Percentiles rank a stretch among this genome's conserved stretches.
phyloP scores from a whole-genome alignment of 2,329 filamentous ascomycete genomes.

The Cladorrhinum sp. region DNA sequence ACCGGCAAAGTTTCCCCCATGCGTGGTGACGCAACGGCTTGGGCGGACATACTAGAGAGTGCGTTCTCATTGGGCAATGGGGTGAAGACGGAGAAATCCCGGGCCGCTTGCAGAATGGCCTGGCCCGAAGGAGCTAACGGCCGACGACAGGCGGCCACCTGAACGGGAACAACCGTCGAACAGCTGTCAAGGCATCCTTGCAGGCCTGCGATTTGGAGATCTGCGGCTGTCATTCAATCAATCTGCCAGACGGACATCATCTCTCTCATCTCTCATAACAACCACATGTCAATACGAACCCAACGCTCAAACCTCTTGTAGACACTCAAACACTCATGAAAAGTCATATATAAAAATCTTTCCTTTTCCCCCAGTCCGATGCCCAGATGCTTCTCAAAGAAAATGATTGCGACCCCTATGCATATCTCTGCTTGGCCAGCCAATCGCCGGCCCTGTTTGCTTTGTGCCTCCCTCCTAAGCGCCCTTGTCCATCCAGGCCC shows the following conservation, averaged over 20 bases:
- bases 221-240: background rate
- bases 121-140: background rate
- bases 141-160: background rate
- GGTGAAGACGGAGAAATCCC: background rate
- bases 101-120: background rate
- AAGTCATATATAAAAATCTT: background rate
- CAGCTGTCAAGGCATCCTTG: background rate
- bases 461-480: slow-evolving; percentile 21
- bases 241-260: background rate
- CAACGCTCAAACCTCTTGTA: too few species aligned
- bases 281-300: too few species aligned
- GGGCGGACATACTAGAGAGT: slow-evolving; percentile 8
- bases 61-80: slow-evolving; percentile 5
- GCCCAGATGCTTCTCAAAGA: background rate
- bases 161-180: background rate
- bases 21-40: slow-evolving; percentile 21
- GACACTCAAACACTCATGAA: background rate
- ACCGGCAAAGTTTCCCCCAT: slow-evolving; percentile 12
- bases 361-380: background rate
- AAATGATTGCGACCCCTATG: slow-evolving; percentile 1
- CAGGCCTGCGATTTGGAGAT: too few species aligned
- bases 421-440: slow-evolving; percentile 18
- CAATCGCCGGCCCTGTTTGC: slow-evolving; percentile 18
- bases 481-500: slow-evolving; percentile 22
- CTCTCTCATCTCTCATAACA: background rate